phyloP scores from a whole-genome alignment of 169 alveolate genomes.

The Eimeria maxima region DNA sequence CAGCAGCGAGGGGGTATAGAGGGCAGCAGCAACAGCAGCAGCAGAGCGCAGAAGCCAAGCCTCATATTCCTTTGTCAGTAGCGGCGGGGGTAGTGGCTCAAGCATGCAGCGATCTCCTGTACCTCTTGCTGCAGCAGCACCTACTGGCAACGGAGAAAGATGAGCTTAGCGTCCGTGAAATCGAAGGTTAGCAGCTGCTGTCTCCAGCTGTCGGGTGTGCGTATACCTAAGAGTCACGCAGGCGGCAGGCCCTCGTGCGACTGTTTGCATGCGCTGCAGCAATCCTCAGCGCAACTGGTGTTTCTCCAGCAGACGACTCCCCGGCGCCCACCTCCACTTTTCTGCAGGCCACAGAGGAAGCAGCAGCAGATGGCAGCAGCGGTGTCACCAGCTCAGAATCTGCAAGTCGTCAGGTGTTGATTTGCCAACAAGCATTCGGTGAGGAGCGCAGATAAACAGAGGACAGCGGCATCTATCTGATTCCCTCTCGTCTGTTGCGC shows the following conservation, averaged over 20 bases:
- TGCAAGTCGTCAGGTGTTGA: neutral
- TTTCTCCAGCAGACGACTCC: neutral
- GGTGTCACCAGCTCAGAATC: neutral
- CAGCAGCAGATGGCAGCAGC: neutral
- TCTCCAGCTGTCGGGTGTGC: neutral
- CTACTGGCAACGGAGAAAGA: conserved; percentile 1
- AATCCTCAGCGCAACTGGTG: neutral
- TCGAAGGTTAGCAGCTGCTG: conserved; percentile 29
- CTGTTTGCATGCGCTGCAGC: conserved; percentile 30
- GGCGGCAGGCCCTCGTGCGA: neutral
- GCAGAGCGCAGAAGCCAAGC: neutral
- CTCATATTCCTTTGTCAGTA: neutral
- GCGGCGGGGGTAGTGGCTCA: conserved; percentile 55
- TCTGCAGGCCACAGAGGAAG: conserved; percentile 32
- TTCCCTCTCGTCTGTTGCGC: neutral
- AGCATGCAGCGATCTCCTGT: conserved; percentile 19
- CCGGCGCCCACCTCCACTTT: neutral
- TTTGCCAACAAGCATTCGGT: conserved; percentile 50
- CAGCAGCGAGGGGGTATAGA: neutral
- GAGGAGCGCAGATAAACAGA: neutral
- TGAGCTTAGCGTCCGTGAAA: neutral
- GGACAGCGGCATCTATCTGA: too few relatives aligned
- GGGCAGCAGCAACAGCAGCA: conserved; percentile 20
- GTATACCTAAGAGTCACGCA: neutral
- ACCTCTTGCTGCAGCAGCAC: conserved; percentile 3